Percentiles rank a stretch among this genome's conserved stretches.
Conservation (phyloP, 345 rosid species). For the Turritis glabra region DNA sequence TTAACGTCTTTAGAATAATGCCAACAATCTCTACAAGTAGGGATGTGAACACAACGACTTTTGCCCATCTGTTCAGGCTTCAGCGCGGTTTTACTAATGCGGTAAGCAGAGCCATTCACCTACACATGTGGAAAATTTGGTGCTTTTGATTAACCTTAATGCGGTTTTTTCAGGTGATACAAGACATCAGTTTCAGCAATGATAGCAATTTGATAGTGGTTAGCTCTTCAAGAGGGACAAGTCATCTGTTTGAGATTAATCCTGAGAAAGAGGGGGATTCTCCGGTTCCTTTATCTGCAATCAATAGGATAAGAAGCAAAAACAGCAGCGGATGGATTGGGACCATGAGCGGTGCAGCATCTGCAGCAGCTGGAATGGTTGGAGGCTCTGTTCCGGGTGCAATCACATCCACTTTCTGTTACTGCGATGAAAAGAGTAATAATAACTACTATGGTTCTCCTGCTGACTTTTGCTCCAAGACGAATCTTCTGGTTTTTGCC, state of each 20-base stretch:
- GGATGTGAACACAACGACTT: slow-evolving; percentile 46
- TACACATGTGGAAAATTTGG: not conserved
- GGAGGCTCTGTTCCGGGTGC: slow-evolving; percentile 63
- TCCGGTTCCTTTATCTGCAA: slow-evolving; percentile 70
- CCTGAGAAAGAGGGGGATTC: slow-evolving; percentile 48
- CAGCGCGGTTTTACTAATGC: slow-evolving; percentile 97
- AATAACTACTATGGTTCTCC: slow-evolving; percentile 26
- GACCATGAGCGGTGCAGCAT: slow-evolving; percentile 73
- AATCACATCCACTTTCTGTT: slow-evolving; percentile 72
- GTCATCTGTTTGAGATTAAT: slow-evolving; percentile 86
- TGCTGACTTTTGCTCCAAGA: slow-evolving; percentile 41
- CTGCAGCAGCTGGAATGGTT: slow-evolving; percentile 81
- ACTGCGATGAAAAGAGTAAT: slow-evolving; percentile 51
- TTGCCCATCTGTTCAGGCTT: slow-evolving; percentile 77
- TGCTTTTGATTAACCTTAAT: not conserved
- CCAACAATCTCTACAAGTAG: slow-evolving; percentile 54
- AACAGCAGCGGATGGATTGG: slow-evolving; percentile 78
- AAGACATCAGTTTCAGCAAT: slow-evolving; percentile 85
- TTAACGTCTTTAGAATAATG: slow-evolving; percentile 81
- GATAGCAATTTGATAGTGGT: slow-evolving; percentile 90
- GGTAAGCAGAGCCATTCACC: slow-evolving; percentile 44
- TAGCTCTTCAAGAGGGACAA: slow-evolving; percentile 92
- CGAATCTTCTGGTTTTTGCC: slow-evolving; percentile 76
- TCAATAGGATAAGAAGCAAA: slow-evolving; percentile 82
- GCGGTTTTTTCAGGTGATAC: slow-evolving; percentile 67